These are phyloP conservation scores for Peniophora sp. DNA, from an alignment of 1,284 basidiomycete species.

Conservation along the genomic window DNA sequence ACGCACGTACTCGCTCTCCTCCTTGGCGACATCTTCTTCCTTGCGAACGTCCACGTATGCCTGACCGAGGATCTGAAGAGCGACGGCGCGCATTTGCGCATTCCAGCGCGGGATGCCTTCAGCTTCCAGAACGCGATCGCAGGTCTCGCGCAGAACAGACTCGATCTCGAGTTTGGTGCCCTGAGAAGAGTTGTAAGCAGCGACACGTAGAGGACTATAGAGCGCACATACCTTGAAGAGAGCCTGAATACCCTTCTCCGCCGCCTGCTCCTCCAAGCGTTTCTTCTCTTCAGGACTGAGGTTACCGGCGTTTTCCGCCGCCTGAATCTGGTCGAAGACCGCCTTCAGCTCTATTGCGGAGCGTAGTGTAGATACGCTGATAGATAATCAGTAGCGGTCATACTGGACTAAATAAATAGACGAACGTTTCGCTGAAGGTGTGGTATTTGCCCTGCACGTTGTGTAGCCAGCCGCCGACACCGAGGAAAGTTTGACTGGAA, in stretches of 20 bases:
- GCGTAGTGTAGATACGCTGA: constrained; percentile 79
- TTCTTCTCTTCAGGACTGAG: constrained; percentile 81
- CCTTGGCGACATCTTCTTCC: constrained; percentile 40
- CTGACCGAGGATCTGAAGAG: constrained; percentile 78
- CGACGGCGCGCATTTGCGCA: constrained; percentile 69
- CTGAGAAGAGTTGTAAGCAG: constrained; percentile 37
- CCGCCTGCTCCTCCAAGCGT: constrained; percentile 92
- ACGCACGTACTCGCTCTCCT: constrained; percentile 76
- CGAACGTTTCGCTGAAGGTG: constrained; percentile 87
- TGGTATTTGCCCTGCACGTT: constrained; percentile 93
- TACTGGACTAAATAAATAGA: constrained; percentile 12
- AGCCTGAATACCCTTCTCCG: constrained; percentile 91
- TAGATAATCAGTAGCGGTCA: constrained; percentile 6
- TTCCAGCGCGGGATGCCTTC: constrained; percentile 47
- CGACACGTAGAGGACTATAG: no score
- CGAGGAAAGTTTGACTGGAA: constrained; percentile 70
- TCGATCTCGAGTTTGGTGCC: constrained; percentile 95
- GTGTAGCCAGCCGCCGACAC: constrained; percentile 88
- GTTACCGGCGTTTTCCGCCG: constrained; percentile 83
- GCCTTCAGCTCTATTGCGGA: constrained; percentile 89
- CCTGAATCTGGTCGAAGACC: constrained; percentile 94
- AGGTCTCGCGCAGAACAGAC: constrained; percentile 88
- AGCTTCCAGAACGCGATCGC: constrained; percentile 77
- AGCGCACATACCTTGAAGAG: constrained; percentile 79
- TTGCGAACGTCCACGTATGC: constrained; percentile 67